These are phyloP conservation scores for Tranzscheliella williamsii DNA, from an alignment of 1,284 basidiomycete species.

Conservation along the genomic window DNA sequence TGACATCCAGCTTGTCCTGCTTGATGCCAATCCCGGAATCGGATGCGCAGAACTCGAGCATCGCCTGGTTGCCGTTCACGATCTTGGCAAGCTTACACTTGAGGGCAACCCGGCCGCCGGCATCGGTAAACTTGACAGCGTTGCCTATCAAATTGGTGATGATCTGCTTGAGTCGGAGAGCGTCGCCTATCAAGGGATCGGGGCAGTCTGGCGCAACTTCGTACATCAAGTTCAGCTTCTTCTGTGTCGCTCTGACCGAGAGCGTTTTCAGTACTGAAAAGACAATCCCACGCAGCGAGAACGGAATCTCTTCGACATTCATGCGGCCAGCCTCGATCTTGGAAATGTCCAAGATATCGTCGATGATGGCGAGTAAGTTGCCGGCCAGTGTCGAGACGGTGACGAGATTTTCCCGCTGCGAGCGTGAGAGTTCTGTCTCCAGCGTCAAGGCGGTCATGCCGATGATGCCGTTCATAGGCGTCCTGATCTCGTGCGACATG, in stretches of 20 bases:
- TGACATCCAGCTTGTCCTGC: slow-evolving; percentile 95
- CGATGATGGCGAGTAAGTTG: slow-evolving; percentile 89
- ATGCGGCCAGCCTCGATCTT: slow-evolving; percentile 87
- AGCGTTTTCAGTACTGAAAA: slow-evolving; percentile 98
- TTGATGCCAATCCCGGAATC: slow-evolving; percentile 99
- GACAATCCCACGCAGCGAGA: slow-evolving; percentile 93
- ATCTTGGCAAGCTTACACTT: slow-evolving; percentile 74
- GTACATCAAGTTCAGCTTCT: slow-evolving; percentile 94
- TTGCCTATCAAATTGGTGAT: slow-evolving; percentile 58
- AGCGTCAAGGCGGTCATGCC: slow-evolving; percentile 98
- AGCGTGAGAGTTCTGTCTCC: slow-evolving; percentile 84
- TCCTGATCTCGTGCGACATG: slow-evolving; percentile 61
- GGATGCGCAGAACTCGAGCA: slow-evolving; percentile 93
- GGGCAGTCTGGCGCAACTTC: slow-evolving; percentile 95
- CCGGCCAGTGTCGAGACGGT: slow-evolving; percentile 93
- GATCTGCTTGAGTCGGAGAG: slow-evolving; percentile 69
- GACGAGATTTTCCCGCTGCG: slow-evolving; percentile 90
- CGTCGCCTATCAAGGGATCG: slow-evolving; percentile 95
- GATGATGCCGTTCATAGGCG: slow-evolving; percentile 75
- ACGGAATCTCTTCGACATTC: slow-evolving; percentile 99
- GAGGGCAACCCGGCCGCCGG: slow-evolving; percentile 86
- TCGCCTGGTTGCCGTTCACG: slow-evolving; percentile 74
- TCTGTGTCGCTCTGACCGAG: slow-evolving; percentile 95
- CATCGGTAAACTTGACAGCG: slow-evolving; percentile 73
- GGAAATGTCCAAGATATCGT: slow-evolving; percentile 61